Evolutionary conservation across 305 asterid species (phyloP).

Genomic region (Withania somnifera): DNA sequence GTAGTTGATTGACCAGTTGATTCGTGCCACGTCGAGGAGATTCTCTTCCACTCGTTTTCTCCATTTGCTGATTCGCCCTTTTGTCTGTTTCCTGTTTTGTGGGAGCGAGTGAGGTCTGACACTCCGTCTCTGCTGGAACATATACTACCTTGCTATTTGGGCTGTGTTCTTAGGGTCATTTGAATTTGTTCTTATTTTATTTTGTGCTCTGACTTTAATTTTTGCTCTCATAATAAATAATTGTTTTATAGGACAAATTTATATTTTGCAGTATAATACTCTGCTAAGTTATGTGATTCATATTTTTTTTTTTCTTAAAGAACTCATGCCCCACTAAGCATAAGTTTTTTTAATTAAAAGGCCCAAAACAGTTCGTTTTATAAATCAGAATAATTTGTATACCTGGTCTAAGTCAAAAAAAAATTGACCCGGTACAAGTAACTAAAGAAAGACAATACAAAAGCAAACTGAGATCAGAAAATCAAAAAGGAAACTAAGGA

Average conservation of each 20-base stretch:
- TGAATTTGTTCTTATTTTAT: not conserved
- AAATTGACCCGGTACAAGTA: no score
- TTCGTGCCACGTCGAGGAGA: slow-evolving; percentile 19
- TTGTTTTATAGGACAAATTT: not conserved
- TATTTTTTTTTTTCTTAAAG: no score
- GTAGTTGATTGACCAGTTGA: not conserved
- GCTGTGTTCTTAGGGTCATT: not conserved
- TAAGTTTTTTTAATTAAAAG: no score
- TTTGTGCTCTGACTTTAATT: not conserved
- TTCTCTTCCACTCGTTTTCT: slow-evolving; percentile 28
- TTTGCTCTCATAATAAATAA: not conserved
- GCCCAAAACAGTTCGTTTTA: no score
- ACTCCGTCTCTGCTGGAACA: not conserved
- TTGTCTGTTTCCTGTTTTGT: slow-evolving; percentile 13
- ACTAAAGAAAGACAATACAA: no score
- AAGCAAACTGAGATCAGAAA: no score
- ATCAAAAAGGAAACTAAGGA: no score
- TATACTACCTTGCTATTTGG: not conserved
- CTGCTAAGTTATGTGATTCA: no score
- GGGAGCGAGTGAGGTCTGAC: not conserved
- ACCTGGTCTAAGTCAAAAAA: no score
- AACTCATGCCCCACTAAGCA: no score
- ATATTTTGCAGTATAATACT: not conserved
- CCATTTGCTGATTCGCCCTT: slow-evolving; percentile 14
- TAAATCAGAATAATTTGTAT: no score